Percentiles rank a stretch among this genome's conserved stretches.
Evolutionary conservation across 2,329 filamentous ascomycete species (phyloP).

Genomic region (Pseudogymnoascus destructans): DNA sequence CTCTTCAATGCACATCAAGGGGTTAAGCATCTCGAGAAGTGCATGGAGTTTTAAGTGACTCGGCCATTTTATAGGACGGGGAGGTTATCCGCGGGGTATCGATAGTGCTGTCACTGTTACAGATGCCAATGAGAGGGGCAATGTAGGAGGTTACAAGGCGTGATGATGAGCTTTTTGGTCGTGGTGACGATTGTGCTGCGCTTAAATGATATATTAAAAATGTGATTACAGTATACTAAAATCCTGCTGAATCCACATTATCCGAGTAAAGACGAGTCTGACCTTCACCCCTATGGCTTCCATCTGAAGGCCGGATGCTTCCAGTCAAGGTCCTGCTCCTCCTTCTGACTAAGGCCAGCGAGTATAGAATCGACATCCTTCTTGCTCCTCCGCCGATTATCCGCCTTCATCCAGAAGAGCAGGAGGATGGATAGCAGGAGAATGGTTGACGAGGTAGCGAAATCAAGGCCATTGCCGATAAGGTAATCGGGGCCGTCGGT

Average conservation of each 20-base stretch:
- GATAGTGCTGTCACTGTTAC: no score
- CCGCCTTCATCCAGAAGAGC: slow-evolving; percentile 46
- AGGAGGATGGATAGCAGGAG: slow-evolving; percentile 37
- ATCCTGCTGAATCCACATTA: neutral
- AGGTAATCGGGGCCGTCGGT: slow-evolving; percentile 52
- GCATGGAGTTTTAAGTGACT: no score
- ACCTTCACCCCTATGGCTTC: slow-evolving; percentile 30
- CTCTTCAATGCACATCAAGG: neutral
- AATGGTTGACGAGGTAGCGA: slow-evolving; percentile 46
- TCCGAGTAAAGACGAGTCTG: neutral
- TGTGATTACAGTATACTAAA: neutral
- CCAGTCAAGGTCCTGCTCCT: slow-evolving; percentile 52
- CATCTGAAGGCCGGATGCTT: slow-evolving; percentile 52
- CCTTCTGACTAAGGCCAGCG: slow-evolving; percentile 36
- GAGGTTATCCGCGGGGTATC: no score
- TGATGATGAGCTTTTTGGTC: neutral
- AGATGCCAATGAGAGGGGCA: neutral
- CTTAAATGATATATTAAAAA: neutral
- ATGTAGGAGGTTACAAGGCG: neutral
- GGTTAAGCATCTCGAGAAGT: neutral
- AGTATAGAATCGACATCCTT: slow-evolving; percentile 43
- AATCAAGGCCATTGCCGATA: slow-evolving; percentile 59
- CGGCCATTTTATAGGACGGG: no score
- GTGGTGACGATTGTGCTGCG: neutral
- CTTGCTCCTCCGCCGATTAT: slow-evolving; percentile 46